Base-by-base conservation (phyloP, 1,284 basidiomycete species). In the Boletus smithii region DNA sequence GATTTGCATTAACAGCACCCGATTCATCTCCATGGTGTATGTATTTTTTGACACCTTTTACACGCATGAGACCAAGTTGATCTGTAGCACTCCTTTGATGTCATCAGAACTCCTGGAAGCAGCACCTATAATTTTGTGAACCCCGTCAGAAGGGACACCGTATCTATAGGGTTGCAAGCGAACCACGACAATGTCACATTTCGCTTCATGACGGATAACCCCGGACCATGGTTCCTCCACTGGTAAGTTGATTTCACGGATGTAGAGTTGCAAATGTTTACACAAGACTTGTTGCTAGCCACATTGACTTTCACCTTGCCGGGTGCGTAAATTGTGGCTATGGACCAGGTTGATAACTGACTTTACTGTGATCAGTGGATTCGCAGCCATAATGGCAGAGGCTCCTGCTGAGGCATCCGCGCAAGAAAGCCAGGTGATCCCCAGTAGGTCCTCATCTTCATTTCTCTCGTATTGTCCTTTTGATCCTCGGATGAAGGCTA, bases 201-300 rank as follows among this genome's bases (percentile, higher is more conserved):
- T 39, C 72, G 75, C 32, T 77, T 76, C 51, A 45, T 44, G 20
- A 74, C 75, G 3, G 63, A 76, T 46, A 77, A 77, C 41, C 53
- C 71, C 4, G 76, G 75, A 6, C 73, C 75, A 8, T 75, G 76
- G 74, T 68, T 74, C 61, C 52, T 75, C 36, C 74, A 74, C 47
- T 76, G 74, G 67, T 73, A 46, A 51, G 66, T 47, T 9, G 36
- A 16, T 7, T 4, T 11, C 16, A 8, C 17, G 6, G 31, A 17
- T 8, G 7, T 8, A n/a, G n/a, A n/a, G n/a, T 1, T 17, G 9
- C 33, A 34, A 8, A 51, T 46, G 8, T 38, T 8, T 38, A 3
- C 1, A 18, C 38, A 24, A 16, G 27, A n/a, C n/a, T n/a, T n/a
- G n/a, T n/a, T n/a, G n/a, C 1, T 38, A 72, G 69, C 41, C 70